Evolutionary conservation across 371 early-diverging fungal species (phyloP).

Genomic region (Lichtheimia ornata): DNA sequence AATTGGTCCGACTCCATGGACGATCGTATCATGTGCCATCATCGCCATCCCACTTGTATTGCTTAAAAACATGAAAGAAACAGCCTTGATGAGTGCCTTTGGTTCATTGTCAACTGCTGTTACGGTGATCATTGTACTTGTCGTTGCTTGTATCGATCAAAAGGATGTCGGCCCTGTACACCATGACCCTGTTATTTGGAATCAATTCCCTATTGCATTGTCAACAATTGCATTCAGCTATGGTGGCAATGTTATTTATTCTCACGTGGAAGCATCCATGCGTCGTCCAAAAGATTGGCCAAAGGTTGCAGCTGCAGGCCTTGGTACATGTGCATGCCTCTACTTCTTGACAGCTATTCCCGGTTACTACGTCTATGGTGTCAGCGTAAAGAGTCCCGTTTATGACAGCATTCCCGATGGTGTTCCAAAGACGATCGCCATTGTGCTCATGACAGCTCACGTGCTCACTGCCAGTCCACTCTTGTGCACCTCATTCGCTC

Average conservation of each 20-base stretch:
- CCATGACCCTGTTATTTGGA: conserved; percentile 50
- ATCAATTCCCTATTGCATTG: conserved; percentile 61
- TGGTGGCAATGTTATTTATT: conserved; percentile 82
- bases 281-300: conserved; percentile 73
- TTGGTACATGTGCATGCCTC: conserved; percentile 71
- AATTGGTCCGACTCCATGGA: conserved; percentile 53
- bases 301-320: conserved; percentile 67
- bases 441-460: conserved; percentile 81
- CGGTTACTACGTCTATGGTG: conserved; percentile 87
- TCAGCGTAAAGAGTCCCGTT: conserved; percentile 69
- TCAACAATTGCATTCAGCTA: conserved; percentile 77
- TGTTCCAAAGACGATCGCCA: conserved; percentile 61
- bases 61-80: conserved; percentile 65
- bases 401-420: conserved; percentile 72
- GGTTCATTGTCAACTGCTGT: conserved; percentile 62
- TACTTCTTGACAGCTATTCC: conserved; percentile 77
- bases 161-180: conserved; percentile 19
- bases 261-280: conserved; percentile 87
- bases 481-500: conserved; percentile 77
- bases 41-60: conserved; percentile 54
- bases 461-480: conserved; percentile 83
- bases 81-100: conserved; percentile 63
- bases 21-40: conserved; percentile 60
- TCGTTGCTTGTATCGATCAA: conserved; percentile 37
- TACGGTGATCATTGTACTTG: conserved; percentile 57